Conservation (phyloP, 768 basidiomycete genomes). For the Mycena epipterygia region DNA sequence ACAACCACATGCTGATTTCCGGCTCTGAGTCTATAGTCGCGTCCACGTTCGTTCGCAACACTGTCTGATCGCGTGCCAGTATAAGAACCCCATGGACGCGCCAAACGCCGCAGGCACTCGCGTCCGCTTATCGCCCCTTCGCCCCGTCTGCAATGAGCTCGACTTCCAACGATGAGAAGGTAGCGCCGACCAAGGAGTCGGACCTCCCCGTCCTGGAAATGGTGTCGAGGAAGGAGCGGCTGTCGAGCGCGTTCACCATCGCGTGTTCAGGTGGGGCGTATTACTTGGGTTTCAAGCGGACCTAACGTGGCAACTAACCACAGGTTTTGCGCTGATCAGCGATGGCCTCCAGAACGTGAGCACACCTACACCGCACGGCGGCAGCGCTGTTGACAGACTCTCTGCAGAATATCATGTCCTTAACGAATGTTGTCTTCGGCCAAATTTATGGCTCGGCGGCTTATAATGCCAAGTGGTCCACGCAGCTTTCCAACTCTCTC, state of each 20-base stretch:
- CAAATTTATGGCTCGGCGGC: slow-evolving; percentile 54
- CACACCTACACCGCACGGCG: neutral
- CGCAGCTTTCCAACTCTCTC: slow-evolving; percentile 78
- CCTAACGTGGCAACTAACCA: slow-evolving; percentile 46
- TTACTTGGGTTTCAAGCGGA: neutral
- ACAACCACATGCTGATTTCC: too few relatives aligned
- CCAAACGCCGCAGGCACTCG: neutral
- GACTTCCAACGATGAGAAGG: slow-evolving; percentile 3
- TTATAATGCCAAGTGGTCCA: slow-evolving; percentile 74
- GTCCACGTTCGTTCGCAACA: too few relatives aligned
- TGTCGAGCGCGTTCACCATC: slow-evolving; percentile 76
- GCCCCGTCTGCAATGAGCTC: slow-evolving; percentile 3
- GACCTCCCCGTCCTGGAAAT: neutral
- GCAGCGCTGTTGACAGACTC: slow-evolving; percentile 4
- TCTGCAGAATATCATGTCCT: slow-evolving; percentile 78
- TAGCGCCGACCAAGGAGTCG: neutral
- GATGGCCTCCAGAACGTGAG: slow-evolving; percentile 64
- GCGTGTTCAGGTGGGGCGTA: slow-evolving; percentile 29
- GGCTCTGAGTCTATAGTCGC: too few relatives aligned
- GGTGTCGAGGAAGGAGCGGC: slow-evolving; percentile 51
- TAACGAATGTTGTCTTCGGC: slow-evolving; percentile 65
- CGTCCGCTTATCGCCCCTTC: neutral
- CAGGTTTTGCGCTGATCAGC: slow-evolving; percentile 75
- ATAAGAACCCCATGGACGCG: neutral
- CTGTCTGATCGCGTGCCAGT: neutral